Evolutionary conservation across 2,329 filamentous ascomycete species (phyloP).

Genomic region (Neopestalotiopsis sp.): DNA sequence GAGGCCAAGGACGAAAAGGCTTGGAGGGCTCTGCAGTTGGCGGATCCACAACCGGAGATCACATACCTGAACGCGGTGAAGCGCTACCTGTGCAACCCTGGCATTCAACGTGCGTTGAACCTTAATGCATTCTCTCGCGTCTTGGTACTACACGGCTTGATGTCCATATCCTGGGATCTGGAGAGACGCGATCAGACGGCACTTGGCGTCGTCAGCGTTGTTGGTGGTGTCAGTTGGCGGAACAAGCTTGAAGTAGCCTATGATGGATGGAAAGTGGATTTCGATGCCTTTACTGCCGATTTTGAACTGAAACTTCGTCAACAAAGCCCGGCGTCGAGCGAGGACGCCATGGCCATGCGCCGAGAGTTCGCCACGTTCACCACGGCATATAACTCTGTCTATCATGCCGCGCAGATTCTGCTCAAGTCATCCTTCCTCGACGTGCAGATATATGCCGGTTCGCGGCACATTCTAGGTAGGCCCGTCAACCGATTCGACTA

Average conservation of each 20-base stretch:
- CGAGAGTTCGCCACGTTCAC: slow-evolving; percentile 52
- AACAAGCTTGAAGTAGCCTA: slow-evolving; percentile 58
- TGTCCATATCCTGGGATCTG: slow-evolving; percentile 69
- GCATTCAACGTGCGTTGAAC: slow-evolving; percentile 40
- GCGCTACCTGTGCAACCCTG: slow-evolving; percentile 55
- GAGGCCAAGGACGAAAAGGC: slow-evolving; percentile 59
- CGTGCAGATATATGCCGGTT: slow-evolving; percentile 66
- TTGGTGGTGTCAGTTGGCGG: slow-evolving; percentile 47
- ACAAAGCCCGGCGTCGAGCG: slow-evolving; percentile 30
- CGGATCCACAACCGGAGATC: slow-evolving; percentile 35
- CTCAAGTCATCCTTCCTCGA: slow-evolving; percentile 65
- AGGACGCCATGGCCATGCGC: slow-evolving; percentile 28
- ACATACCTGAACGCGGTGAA: slow-evolving; percentile 60
- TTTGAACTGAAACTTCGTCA: slow-evolving; percentile 30
- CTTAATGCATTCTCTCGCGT: slow-evolving; percentile 59
- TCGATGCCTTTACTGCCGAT: slow-evolving; percentile 54
- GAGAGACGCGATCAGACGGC: slow-evolving; percentile 66
- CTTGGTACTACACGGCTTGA: slow-evolving; percentile 64
- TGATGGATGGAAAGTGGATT: slow-evolving; percentile 63
- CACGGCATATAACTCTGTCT: slow-evolving; percentile 59
- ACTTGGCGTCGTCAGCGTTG: slow-evolving; percentile 47
- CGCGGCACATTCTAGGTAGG: slow-evolving; percentile 62
- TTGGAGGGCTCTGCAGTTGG: slow-evolving; percentile 51
- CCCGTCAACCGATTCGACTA: slow-evolving; percentile 57
- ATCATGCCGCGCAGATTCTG: slow-evolving; percentile 62